Base-by-base conservation (phyloP, 257 asterid species). In the Knoxia roxburghii region DNA sequence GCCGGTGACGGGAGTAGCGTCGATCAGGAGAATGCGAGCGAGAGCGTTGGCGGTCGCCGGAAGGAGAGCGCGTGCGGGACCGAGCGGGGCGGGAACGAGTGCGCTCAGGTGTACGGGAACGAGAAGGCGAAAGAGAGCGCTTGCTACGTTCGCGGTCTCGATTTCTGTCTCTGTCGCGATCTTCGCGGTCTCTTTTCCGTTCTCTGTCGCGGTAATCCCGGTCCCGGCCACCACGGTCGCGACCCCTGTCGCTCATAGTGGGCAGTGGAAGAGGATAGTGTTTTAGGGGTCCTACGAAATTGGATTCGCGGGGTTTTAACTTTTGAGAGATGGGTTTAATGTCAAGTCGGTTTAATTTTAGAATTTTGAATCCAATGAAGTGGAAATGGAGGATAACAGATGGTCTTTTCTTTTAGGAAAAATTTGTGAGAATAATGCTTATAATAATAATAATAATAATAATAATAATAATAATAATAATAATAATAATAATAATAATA, bases 61-160 rank as follows among this genome's bases (percentile, higher is more conserved):
- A 65, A 0, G 68, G 96, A 4, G 96, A 91, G 29, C 95, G 91
- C 17, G 96, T 90, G 17, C 86, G 89, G 32, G 97, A 89, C 61
- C 87, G 89, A 1, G 86, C 73, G 78, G 78, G 89, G 23, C 84
- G 88, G 55, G 95, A 77, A 76, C 94, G 78, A 54, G 64, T 67
- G 74, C 86, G 89, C 82, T 91, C 98, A 6, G 98, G 95, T 2
- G 98, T 87, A 14, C 86, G 95, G 27, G 95, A 85, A 40, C 89
- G 90, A 40, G 94, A 85, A 72, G 76, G 71, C 60, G n/a, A n/a
- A n/a, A 80, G 94, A 52, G 76, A 82, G 80, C 78, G 71, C 60
- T 56, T 64, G 61, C 86, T 87, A 7, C 81, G 75, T 37, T 82
- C 86, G 0, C 66, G 78, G 74, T 73, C 83, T 2, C 32, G 45